phyloP scores from a whole-genome alignment of 2,329 filamentous ascomycete genomes.

The Aspergillus pseudoterreus region DNA sequence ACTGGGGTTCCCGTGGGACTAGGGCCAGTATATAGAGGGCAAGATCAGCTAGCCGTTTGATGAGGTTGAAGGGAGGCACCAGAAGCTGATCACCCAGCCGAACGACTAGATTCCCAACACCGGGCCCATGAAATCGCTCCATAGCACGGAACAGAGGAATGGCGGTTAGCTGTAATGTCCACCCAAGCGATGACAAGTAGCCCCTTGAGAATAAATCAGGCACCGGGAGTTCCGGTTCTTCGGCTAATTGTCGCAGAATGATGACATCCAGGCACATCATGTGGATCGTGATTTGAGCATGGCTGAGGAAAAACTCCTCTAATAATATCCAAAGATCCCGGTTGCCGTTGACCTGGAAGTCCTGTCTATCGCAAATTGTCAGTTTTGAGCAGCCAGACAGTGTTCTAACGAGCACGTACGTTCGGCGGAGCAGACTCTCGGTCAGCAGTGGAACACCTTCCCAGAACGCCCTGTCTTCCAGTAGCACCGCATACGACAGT shows the following conservation, averaged over 20 bases:
- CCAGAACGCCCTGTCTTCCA: conserved; percentile 45
- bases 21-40: conserved; percentile 23
- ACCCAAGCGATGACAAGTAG: conserved; percentile 35
- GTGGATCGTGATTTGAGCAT: conserved; percentile 38
- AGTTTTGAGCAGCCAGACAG: background rate
- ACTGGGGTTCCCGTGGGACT: conserved; percentile 26
- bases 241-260: conserved; percentile 25
- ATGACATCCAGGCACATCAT: conserved; percentile 39
- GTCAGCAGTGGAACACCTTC: conserved; percentile 39
- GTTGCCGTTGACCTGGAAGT: conserved; percentile 30
- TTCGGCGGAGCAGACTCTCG: conserved; percentile 39
- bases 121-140: conserved; percentile 26
- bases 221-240: conserved; percentile 25
- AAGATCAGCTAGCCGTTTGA: conserved; percentile 28
- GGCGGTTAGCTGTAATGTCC: conserved; percentile 28
- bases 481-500: conserved; percentile 31
- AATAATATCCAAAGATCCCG: conserved; percentile 28
- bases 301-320: conserved; percentile 42
- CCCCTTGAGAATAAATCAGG: conserved; percentile 28
- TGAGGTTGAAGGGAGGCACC: conserved; percentile 22
- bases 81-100: conserved; percentile 28
- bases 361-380: conserved; percentile 18
- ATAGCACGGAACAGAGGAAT: conserved; percentile 38
- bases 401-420: conserved; percentile 18
- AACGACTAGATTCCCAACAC: conserved; percentile 24